Percentiles rank a stretch among this genome's conserved stretches.
Conservation (phyloP, 768 basidiomycete genomes). For the Phanerochaete carnosa region DNA sequence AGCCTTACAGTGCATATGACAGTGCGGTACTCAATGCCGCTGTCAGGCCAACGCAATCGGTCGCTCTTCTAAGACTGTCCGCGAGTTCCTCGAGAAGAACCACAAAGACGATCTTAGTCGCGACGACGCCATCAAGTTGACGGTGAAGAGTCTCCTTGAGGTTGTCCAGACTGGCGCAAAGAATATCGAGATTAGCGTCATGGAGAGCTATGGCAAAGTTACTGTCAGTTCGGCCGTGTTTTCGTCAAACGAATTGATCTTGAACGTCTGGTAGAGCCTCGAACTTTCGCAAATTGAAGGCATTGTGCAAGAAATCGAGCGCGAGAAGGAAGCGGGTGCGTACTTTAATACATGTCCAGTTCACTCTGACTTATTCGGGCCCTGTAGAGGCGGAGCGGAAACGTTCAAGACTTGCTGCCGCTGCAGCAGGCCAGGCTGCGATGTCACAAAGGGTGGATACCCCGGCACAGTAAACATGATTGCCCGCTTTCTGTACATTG, state of each 20-base stretch:
- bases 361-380: not conserved
- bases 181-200: constrained; percentile 98
- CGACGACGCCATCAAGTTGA: constrained; percentile 91
- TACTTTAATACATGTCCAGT: not conserved
- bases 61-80: constrained; percentile 95
- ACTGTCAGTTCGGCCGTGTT: constrained; percentile 55
- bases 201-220: constrained; percentile 93
- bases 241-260: not conserved
- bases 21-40: not conserved
- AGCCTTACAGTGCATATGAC: not conserved
- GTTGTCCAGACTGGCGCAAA: constrained; percentile 99
- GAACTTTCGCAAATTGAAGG: constrained; percentile 85
- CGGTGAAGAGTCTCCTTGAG: constrained; percentile 92
- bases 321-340: constrained; percentile 91
- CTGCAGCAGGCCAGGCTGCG: constrained; percentile 86
- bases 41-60: constrained; percentile 93
- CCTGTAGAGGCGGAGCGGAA: constrained; percentile 89
- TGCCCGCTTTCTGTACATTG: not conserved
- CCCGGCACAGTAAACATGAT: constrained; percentile 30
- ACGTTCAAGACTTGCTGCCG: constrained; percentile 84
- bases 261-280: constrained; percentile 56
- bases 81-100: constrained; percentile 98
- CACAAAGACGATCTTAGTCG: constrained; percentile 87
- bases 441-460: constrained; percentile 63
- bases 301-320: constrained; percentile 91